Evolutionary conservation across 768 basidiomycete species (phyloP).

Genomic region (Trametes maxima): DNA sequence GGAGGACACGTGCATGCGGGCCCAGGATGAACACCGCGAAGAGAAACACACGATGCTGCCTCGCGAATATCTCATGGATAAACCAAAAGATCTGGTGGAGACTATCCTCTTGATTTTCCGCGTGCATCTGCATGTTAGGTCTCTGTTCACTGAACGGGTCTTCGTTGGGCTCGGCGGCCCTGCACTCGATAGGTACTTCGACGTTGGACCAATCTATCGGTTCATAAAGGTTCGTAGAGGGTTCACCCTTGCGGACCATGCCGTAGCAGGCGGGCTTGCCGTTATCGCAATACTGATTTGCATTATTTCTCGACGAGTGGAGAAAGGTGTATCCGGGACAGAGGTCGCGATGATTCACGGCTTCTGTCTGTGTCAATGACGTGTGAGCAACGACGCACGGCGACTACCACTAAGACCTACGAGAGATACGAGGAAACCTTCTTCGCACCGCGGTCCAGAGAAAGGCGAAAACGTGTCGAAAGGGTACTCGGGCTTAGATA

Average conservation of each 20-base stretch:
- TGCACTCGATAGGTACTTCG: slow-evolving; percentile 2
- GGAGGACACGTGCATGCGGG: not conserved
- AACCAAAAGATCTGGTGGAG: not conserved
- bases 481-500: not conserved
- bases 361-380: not conserved
- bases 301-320: not conserved
- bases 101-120: not conserved
- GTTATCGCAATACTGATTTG: not conserved
- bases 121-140: not conserved
- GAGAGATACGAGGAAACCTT: not conserved
- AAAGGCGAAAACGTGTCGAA: not conserved
- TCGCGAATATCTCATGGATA: not conserved
- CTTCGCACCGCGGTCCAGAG: not conserved
- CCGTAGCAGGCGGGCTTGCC: not conserved
- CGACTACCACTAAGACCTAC: not conserved
- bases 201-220: not conserved
- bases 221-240: too few species aligned
- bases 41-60: not conserved
- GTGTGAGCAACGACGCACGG: not conserved
- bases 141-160: slow-evolving; percentile 2
- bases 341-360: not conserved
- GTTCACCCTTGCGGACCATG: not conserved
- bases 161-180: not conserved
- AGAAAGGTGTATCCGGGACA: slow-evolving; percentile 1
- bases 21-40: slow-evolving; percentile 13